Base-by-base conservation (phyloP, 257 asterid species). In the Nicotiana paniculata region DNA sequence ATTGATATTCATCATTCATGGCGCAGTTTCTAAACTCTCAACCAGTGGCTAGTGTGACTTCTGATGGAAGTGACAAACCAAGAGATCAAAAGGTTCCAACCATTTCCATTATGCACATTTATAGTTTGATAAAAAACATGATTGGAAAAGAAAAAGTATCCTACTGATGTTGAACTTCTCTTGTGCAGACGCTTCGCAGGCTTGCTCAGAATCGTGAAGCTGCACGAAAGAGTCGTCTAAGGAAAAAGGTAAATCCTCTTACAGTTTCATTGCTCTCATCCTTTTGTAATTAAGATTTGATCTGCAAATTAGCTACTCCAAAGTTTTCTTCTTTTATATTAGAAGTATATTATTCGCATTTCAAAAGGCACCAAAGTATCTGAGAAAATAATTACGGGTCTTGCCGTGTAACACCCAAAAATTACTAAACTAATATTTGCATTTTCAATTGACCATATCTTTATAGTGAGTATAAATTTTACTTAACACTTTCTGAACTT, bases 131-230 rank as follows among this genome's bases (percentile, higher is more conserved):
- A 7, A 21, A 26, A 67, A 67, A 3, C 35, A 33, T 67, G 28
- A 9, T 68, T 18, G 54, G 1, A 37, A 17, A 17, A 67, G 48
- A 43, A 68, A 8, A 37, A n/a, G 43, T 64, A 33, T 68, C 39
- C 30, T 18, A 68, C 28, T 9, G 30, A 68, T 43, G 53, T 65
- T 65, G 16, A 26, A 46, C 82, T 79, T 87, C 66, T 53, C 11
- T 77, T 65, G 57, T 26, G 84, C 87, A 89, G 92, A 86, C 97
- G 70, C 95, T 93, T 53, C 99, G 99, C 61, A 89, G 99, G 89
- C 97, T 96, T 78, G 99, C 99, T 82, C 99, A 96, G 90, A 96
- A 96, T 86, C 98, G 99, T 59, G 99, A 96, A 91, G 99, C 99
- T 76, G 99, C 99, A 46, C 88, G 99, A 81, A 96, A 93, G 88